Percentiles rank a stretch among this genome's conserved stretches.
Conservation (phyloP, 345 rosid species). For the Raphanus raphanistrum region DNA sequence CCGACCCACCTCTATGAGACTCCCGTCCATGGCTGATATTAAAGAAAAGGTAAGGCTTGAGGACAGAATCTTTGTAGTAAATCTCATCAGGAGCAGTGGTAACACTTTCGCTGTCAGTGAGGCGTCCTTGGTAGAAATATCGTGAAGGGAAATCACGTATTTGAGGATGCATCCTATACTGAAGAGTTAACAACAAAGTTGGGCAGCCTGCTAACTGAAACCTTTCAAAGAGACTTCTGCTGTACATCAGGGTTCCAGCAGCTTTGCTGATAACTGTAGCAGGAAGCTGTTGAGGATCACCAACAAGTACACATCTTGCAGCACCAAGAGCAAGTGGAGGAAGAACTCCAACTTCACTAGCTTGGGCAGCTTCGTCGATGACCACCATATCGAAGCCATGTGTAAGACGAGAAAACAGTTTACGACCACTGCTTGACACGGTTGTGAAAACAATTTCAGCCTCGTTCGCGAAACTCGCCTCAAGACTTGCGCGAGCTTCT, state of each 20-base stretch:
- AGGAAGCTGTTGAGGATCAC: slow-evolving; percentile 99
- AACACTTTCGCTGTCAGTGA: slow-evolving; percentile 88
- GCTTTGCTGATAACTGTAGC: slow-evolving; percentile 99
- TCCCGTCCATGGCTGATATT: slow-evolving; percentile 94
- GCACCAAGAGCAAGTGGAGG: slow-evolving; percentile 99
- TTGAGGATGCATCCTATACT: slow-evolving; percentile 97
- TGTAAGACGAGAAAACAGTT: slow-evolving; percentile 89
- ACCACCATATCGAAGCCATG: slow-evolving; percentile 99
- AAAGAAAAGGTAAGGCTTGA: slow-evolving; percentile 80
- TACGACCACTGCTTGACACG: slow-evolving; percentile 98
- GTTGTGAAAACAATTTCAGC: slow-evolving; percentile 99
- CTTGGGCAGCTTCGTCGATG: slow-evolving; percentile 99
- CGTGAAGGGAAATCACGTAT: slow-evolving; percentile 94
- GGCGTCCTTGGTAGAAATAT: slow-evolving; percentile 97
- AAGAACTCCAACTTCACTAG: slow-evolving; percentile 92
- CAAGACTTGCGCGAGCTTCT: slow-evolving; percentile 95
- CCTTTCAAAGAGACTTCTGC: slow-evolving; percentile 98
- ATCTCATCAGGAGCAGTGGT: slow-evolving; percentile 72
- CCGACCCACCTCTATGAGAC: slow-evolving; percentile 96
- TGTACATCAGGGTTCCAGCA: slow-evolving; percentile 90
- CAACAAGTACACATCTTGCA: slow-evolving; percentile 95
- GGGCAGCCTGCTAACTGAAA: slow-evolving; percentile 98
- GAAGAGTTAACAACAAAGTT: slow-evolving; percentile 91
- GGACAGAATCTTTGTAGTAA: slow-evolving; percentile 83
- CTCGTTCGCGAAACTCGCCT: slow-evolving; percentile 98